A percentile compares a stretch with the other conserved stretches of the same genome.
These are phyloP conservation scores for Aspergillus tubingensis DNA, from an alignment of 2,329 filamentous ascomycete genomes.

Conservation along the genomic window DNA sequence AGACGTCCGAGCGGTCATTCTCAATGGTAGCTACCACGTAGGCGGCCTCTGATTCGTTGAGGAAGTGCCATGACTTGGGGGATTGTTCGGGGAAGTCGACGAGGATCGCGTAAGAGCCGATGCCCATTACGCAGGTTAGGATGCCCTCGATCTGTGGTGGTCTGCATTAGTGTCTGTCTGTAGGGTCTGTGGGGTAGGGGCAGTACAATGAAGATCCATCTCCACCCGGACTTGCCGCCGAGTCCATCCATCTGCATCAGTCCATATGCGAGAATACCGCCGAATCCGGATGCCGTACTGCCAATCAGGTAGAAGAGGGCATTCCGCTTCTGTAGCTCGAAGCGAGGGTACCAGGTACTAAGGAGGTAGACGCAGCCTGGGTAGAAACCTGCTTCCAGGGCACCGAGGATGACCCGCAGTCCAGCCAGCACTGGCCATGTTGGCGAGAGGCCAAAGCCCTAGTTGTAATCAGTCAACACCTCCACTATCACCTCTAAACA, in stretches of 20 bases:
- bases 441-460: neutral
- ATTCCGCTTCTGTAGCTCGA: neutral
- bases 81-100: slow-evolving; percentile 7
- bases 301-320: neutral
- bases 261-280: neutral
- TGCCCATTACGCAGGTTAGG: neutral
- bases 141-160: neutral
- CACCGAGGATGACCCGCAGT: neutral
- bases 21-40: slow-evolving; percentile 56
- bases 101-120: neutral
- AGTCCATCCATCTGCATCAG: neutral
- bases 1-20: slow-evolving; percentile 55
- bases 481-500: neutral
- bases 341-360: neutral
- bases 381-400: neutral
- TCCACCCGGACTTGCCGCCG: neutral
- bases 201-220: neutral
- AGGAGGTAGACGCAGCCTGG: neutral
- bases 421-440: neutral
- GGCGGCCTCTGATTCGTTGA: slow-evolving; percentile 43
- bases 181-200: neutral
- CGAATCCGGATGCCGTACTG: neutral
- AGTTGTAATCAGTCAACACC: neutral
- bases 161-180: neutral
- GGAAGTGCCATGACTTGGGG: slow-evolving; percentile 24